Base-by-base conservation (phyloP, 2,329 filamentous ascomycete genomes). In the Aureobasidium vineae region DNA sequence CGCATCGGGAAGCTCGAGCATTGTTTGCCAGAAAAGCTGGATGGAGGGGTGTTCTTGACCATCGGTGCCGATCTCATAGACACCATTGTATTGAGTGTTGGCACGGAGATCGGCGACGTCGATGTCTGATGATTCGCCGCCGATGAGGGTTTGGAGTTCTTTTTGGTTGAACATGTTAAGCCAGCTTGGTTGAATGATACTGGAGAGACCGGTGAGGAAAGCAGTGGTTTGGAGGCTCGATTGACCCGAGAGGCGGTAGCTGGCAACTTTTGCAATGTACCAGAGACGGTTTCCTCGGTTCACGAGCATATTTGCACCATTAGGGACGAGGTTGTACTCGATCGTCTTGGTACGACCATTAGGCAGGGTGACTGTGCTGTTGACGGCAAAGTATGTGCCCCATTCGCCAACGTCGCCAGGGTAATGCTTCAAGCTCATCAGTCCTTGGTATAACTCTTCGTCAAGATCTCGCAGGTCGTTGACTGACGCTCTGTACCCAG, bases 121-220 rank as follows among this genome's bases (percentile, higher is more conserved):
- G 67, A 99, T 96, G 69, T 91, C 88, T 11, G 88, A 88, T 33
- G 88, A 89, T 72, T 96, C 92, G 50, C 95, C 95, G 63, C 92
- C 91, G 19, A 99, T 90, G 6, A 99, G 87, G 1, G 91, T 95
- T 78, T 98, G 95, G 5, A 99, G 84, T 76, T 99, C 95, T 3
- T 87, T 87, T 76, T 97, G 94, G 77, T 99, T 99, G 82, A 99
- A 99, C 95, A 99, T 98, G 72, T 90, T 92, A 5, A 99, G 84
- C 95, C 95, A 99, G 3, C 87, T 86, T 0, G 94, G 93, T 67
- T 93, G 89, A 70, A 99, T 95, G 74, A 99, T 96, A 70, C 88
- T 84, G 26, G 90, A 87, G 1, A 99, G 86, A 0, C 95, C 95
- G 66, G 87, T 87, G 8, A 99, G 84, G 76, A 99, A 99, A 1